Conservation (phyloP, 2,329 filamentous ascomycete species). For the Geoglossum cookeanum region DNA sequence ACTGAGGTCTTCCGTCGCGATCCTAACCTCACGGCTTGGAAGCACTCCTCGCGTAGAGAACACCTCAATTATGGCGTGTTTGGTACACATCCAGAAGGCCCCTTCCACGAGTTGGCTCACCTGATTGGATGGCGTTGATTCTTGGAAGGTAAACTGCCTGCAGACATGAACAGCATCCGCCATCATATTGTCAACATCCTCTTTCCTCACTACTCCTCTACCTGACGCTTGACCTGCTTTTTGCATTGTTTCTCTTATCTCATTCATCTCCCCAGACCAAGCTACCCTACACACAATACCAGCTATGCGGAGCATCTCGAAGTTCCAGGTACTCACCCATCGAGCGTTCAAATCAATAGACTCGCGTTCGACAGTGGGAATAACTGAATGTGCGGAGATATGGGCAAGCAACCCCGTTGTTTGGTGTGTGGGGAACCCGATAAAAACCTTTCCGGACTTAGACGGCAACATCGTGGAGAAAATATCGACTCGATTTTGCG, state of each 20-base stretch:
- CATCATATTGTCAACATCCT: constrained; percentile 46
- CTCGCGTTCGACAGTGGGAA: constrained; percentile 91
- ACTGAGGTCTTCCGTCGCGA: constrained; percentile 47
- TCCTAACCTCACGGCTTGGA: constrained; percentile 63
- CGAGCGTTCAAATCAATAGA: constrained; percentile 92
- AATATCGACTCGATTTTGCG: constrained; percentile 49
- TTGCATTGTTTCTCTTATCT: constrained; percentile 44
- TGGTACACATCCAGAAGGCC: constrained; percentile 86
- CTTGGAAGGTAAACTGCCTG: constrained; percentile 70
- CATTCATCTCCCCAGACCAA: constrained; percentile 71
- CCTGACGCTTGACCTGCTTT: constrained; percentile 18
- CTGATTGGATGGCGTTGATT: constrained; percentile 72
- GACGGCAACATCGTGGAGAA: constrained; percentile 80
- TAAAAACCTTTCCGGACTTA: constrained; percentile 83
- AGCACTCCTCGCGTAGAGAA: constrained; percentile 77
- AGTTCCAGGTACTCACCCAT: constrained; percentile 89
- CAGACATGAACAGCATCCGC: constrained; percentile 67
- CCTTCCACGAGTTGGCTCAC: constrained; percentile 82
- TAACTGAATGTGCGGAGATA: constrained; percentile 87
- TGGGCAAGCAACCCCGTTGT: constrained; percentile 89
- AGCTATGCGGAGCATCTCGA: constrained; percentile 76
- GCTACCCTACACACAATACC: constrained; percentile 80
- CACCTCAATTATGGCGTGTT: constrained; percentile 64
- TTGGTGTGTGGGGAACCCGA: constrained; percentile 93
- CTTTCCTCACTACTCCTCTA: constrained; percentile 36